Percentiles rank a stretch among this genome's conserved stretches.
These are phyloP conservation scores for Reutealis trisperma DNA, from an alignment of 345 rosid genomes.

Conservation along the genomic window DNA sequence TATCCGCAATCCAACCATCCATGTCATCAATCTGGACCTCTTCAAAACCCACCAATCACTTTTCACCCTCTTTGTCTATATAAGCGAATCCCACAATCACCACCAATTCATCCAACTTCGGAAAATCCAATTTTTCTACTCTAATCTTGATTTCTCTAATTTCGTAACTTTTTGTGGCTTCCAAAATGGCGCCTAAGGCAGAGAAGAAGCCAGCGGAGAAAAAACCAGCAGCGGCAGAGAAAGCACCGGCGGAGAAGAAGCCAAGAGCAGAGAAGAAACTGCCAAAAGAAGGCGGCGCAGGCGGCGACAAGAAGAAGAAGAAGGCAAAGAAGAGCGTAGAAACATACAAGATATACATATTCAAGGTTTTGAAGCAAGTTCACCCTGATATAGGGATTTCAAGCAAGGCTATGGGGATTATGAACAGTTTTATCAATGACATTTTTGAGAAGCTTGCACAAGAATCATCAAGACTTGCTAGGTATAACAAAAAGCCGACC, in stretches of 20 bases:
- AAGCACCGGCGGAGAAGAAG: constrained; percentile 32
- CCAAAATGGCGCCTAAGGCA: constrained; percentile 29
- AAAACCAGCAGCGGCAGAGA: constrained; percentile 21
- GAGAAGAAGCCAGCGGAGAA: constrained; percentile 36
- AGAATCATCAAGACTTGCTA: constrained; percentile 25
- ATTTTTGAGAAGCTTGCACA: constrained; percentile 33
- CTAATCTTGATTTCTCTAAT: not conserved
- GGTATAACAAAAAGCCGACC: constrained; percentile 34
- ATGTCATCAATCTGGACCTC: constrained; percentile 18
- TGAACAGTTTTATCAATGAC: constrained; percentile 32
- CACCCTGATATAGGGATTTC: constrained; percentile 33
- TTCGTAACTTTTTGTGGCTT: not conserved
- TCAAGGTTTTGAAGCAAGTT: constrained; percentile 33
- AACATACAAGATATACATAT: constrained; percentile 32
- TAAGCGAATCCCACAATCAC: not conserved
- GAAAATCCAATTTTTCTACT: too few species aligned
- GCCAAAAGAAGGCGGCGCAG: constrained; percentile 17
- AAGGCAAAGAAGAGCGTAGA: constrained; percentile 30
- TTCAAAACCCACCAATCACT: constrained; percentile 10
- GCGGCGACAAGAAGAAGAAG: constrained; percentile 31
- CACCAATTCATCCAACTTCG: accelerated
- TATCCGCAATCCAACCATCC: not conserved
- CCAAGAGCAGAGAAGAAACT: constrained; percentile 31
- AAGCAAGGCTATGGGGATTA: constrained; percentile 33
- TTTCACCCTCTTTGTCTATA: not conserved